Percentiles rank a stretch among this genome's conserved stretches.
These are phyloP conservation scores for Solanum acaule DNA, from an alignment of 257 asterid genomes.

Conservation along the genomic window DNA sequence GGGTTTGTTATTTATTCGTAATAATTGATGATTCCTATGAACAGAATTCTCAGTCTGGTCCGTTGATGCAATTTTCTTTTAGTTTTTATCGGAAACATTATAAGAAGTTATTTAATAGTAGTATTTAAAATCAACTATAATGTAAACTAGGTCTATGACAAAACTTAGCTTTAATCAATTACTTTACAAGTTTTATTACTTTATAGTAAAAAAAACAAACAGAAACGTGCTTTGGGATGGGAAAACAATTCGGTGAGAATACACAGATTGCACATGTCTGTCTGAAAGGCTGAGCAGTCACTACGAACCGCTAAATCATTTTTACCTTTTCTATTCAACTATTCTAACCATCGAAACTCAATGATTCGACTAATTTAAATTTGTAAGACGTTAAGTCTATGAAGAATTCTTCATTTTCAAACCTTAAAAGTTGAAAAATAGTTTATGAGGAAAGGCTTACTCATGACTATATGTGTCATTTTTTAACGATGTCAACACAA, in stretches of 20 bases:
- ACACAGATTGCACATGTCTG: not conserved
- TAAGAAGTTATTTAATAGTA: not conserved
- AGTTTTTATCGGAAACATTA: not conserved
- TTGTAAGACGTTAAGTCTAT: fast-evolving
- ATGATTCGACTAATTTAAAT: not conserved
- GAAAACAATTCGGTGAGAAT: conserved; percentile 10
- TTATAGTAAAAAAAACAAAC: not conserved
- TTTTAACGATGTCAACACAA: not conserved
- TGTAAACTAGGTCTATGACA: not conserved
- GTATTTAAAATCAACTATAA: not conserved
- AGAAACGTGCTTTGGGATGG: conserved; percentile 9
- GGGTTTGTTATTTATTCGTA: not conserved
- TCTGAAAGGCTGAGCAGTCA: not conserved
- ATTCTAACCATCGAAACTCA: not conserved
- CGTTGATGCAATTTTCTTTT: not conserved
- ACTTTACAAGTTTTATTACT: not conserved
- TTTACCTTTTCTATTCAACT: not conserved
- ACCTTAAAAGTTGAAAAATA: too few relatives aligned
- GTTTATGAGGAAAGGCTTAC: too few relatives aligned
- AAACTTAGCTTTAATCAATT: conserved; percentile 12
- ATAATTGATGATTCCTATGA: not conserved
- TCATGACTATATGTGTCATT: too few relatives aligned
- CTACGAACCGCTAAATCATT: not conserved
- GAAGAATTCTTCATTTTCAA: too few relatives aligned
- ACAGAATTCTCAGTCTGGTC: not conserved